These are phyloP conservation scores for Perkinsus marinus DNA, from an alignment of 169 alveolate species.

Conservation along the genomic window DNA sequence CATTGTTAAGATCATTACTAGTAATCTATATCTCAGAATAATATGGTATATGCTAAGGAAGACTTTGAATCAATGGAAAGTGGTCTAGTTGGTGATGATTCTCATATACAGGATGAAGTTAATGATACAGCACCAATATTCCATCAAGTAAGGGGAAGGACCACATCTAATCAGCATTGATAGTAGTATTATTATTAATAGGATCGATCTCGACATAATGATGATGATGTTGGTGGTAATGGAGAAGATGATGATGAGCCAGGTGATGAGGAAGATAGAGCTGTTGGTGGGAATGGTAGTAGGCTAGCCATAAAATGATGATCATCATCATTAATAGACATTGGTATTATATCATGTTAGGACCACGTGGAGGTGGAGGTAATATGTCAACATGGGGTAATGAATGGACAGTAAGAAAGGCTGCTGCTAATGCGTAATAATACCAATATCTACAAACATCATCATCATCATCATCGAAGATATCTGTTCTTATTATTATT, in stretches of 20 bases:
- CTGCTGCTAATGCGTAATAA: conserved; percentile 16
- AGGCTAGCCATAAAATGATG: background rate
- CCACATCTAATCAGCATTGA: background rate
- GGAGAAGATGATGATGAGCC: background rate
- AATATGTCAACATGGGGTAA: conserved; percentile 20
- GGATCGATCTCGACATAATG: background rate
- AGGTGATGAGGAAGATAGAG: conserved; percentile 17
- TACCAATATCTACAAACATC: background rate
- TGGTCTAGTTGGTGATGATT: background rate
- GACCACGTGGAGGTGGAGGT: too few relatives aligned
- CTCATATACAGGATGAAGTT: background rate
- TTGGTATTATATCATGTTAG: too few relatives aligned
- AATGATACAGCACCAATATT: background rate
- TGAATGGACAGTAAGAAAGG: conserved; percentile 31
- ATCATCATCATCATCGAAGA: background rate
- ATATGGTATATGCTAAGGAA: background rate
- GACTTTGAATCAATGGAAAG: background rate
- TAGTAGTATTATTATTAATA: background rate
- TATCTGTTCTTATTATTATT: background rate
- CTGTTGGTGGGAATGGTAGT: conserved; percentile 3
- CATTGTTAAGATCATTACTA: background rate
- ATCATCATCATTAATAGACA: too few relatives aligned
- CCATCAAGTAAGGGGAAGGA: background rate
- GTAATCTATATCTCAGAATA: background rate
- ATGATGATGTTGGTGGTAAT: conserved; percentile 3